phyloP scores from a whole-genome alignment of 352 stramenopile genomes.

The Peronospora farinosa region DNA sequence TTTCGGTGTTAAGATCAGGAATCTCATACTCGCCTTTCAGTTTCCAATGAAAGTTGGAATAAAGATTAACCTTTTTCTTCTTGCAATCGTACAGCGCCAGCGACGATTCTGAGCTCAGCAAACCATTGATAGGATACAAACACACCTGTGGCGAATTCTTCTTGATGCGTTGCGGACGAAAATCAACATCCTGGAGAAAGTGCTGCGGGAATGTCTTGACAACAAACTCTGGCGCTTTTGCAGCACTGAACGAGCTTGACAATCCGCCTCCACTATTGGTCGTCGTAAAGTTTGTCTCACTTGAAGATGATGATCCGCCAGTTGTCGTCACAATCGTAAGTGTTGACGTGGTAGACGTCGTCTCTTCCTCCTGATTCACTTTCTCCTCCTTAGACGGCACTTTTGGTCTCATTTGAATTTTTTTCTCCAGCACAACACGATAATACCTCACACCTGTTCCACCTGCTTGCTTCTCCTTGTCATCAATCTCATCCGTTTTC shows the following conservation, averaged over 20 bases:
- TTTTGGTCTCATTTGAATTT: constrained; percentile 37
- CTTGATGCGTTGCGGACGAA: constrained; percentile 79
- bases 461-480: constrained; percentile 21
- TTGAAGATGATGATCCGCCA: constrained; percentile 19
- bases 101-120: constrained; percentile 62
- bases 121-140: constrained; percentile 69
- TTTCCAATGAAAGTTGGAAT: constrained; percentile 78
- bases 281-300: constrained; percentile 33
- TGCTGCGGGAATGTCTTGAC: constrained; percentile 83
- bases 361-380: constrained; percentile 5
- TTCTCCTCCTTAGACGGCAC: constrained; percentile 16
- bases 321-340: constrained; percentile 25
- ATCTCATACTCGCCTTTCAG: constrained; percentile 64
- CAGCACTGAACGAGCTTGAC: constrained; percentile 15
- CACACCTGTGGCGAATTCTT: constrained; percentile 57
- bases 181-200: constrained; percentile 80
- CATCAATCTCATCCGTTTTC: constrained; percentile 32
- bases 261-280: constrained; percentile 13
- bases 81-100: constrained; percentile 63
- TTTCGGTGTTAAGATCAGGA: constrained; percentile 30
- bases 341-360: constrained; percentile 1
- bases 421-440: constrained; percentile 80
- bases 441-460: constrained; percentile 49
- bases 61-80: constrained; percentile 47
- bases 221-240: constrained; percentile 38